Evolutionary conservation across 495 filamentous ascomycete genomes (phyloP), one percentile per base, ranked within the genome.

Genomic region (Lindgomyces ingoldianus): DNA sequence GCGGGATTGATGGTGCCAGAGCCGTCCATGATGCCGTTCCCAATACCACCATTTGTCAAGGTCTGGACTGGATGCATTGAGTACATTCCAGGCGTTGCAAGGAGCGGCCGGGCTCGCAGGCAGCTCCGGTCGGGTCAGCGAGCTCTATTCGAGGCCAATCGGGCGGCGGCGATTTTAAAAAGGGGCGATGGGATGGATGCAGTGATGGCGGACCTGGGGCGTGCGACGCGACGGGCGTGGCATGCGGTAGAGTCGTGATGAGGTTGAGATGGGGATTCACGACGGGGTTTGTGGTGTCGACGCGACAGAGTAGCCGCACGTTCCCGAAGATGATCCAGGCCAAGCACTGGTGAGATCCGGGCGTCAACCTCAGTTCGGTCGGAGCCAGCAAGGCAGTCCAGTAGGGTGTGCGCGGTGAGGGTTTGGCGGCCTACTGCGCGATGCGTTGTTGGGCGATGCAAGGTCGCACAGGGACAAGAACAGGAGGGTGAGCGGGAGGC

Each of bases 1-100:
- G 87, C 88, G 60, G 89, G 89, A 75, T 93, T 88, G 77, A 93
- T 93, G 56, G 89, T 92, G 36, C 87, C 88, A 60, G 86, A 86
- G 62, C 84, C 84, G 81, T 91, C 88, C 68, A 87, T 81, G 64
- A 86, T 81, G 71, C 82, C 84, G 61, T 79, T 81, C 73, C 79
- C 84, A 65, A 86, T 76, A 57, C 84, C 60, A 56, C 68, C 70
- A 50, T 70, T 72, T 33, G 67, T 27, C 64, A 62, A 26, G 47
- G 51, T 46, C 46, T 51, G 57, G 22, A 68, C 60, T 12, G 68
- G 61, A 39, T 70, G 68, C 56, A 67, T 67, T 29, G 68, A 70
- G 60, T 70, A 70, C 68, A 70, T 70, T 58, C 58, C 68, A 67
- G 54, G 16, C 52, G 58, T 59, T 57, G 59, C 68, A 45, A 58